These are phyloP conservation scores for Exophiala alcalophila DNA, from an alignment of 2,329 filamentous ascomycete species.

Conservation along the genomic window DNA sequence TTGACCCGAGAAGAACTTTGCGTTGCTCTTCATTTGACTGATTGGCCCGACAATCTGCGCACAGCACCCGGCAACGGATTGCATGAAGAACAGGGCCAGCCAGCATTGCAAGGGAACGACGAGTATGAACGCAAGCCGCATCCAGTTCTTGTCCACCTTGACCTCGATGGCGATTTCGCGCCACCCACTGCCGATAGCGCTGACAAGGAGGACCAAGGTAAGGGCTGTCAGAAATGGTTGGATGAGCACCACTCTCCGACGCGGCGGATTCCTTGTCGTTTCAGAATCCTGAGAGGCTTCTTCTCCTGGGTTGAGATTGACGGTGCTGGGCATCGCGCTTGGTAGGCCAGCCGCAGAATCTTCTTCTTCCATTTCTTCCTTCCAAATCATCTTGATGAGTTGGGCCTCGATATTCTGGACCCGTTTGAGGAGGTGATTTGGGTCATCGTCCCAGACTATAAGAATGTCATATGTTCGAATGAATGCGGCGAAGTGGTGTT, in stretches of 20 bases:
- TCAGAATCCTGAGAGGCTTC: slow-evolving; percentile 33
- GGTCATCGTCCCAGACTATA: slow-evolving; percentile 64
- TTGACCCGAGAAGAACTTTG: slow-evolving; percentile 46
- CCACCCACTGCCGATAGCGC: slow-evolving; percentile 57
- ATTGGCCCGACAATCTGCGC: slow-evolving; percentile 46
- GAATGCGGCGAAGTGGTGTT: slow-evolving; percentile 65
- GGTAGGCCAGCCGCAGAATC: slow-evolving; percentile 34
- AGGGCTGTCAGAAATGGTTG: slow-evolving; percentile 54
- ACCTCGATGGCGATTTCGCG: slow-evolving; percentile 55
- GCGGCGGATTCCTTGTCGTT: slow-evolving; percentile 41
- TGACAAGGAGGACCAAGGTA: slow-evolving; percentile 53
- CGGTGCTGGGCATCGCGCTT: slow-evolving; percentile 23
- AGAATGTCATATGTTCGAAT: slow-evolving; percentile 56
- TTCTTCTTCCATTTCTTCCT: slow-evolving; percentile 41
- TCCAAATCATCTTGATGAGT: slow-evolving; percentile 35
- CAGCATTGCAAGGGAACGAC: slow-evolving; percentile 57
- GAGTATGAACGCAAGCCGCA: slow-evolving; percentile 54
- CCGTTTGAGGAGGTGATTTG: slow-evolving; percentile 53
- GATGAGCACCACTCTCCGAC: slow-evolving; percentile 53
- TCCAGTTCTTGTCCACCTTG: slow-evolving; percentile 52
- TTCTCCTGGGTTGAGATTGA: slow-evolving; percentile 12
- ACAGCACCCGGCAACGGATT: slow-evolving; percentile 42
- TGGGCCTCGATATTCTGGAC: slow-evolving; percentile 52
- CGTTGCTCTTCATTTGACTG: slow-evolving; percentile 44
- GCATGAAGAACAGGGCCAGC: slow-evolving; percentile 53